These are phyloP conservation scores for Solanum chiquidenum DNA, from an alignment of 257 asterid genomes.

Conservation along the genomic window DNA sequence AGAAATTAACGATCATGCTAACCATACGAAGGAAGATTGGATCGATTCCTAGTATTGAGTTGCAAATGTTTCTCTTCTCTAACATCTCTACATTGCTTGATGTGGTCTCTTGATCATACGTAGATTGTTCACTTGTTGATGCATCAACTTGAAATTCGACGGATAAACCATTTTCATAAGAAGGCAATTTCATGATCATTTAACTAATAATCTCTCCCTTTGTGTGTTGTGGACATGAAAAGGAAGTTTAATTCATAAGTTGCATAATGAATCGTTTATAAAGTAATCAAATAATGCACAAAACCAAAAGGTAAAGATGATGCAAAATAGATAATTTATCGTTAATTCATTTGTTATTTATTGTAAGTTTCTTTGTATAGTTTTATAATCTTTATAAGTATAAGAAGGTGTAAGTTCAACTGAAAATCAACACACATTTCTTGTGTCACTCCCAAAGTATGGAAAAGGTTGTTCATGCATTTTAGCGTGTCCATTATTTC, in stretches of 20 bases:
- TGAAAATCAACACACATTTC: constrained; percentile 29
- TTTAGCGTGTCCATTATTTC: constrained; percentile 18
- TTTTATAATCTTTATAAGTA: neutral
- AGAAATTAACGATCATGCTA: neutral
- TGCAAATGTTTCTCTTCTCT: neutral
- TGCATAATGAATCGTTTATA: neutral
- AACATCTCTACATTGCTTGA: neutral
- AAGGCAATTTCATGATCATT: neutral
- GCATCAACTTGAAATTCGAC: constrained; percentile 14
- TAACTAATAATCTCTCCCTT: neutral
- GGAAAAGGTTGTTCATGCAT: constrained; percentile 43
- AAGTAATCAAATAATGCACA: neutral
- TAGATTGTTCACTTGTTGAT: constrained; percentile 20
- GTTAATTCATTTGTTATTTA: constrained; percentile 10
- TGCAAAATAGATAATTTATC: neutral
- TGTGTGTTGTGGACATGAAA: neutral
- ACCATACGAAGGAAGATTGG: neutral
- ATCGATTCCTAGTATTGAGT: neutral
- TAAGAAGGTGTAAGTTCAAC: neutral
- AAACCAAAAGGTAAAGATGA: neutral
- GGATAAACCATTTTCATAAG: neutral
- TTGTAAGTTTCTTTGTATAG: neutral
- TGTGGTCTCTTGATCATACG: constrained; percentile 18
- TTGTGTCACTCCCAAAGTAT: constrained; percentile 32
- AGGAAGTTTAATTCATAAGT: neutral